Evolutionary conservation across 2,329 filamentous ascomycete genomes (phyloP), one percentile per base, ranked within the genome.

Genomic region (Clonostachys solani): DNA sequence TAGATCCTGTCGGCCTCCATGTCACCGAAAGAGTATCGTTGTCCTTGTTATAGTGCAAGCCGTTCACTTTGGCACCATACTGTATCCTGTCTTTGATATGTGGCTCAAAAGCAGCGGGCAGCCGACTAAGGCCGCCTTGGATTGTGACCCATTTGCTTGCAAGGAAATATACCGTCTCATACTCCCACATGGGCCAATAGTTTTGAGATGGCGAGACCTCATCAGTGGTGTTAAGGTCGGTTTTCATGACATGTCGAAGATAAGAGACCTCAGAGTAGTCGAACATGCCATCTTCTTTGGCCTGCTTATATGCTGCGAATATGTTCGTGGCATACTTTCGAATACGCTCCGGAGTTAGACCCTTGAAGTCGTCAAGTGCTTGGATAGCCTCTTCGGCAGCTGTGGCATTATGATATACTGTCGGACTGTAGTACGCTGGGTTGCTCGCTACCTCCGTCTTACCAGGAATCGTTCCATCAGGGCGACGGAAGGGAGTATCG

Each of bases 41-140:
- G 84, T 74, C 49, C 40, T 47, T 38, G 18, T 47, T 43, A 59
- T 73, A 84, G n/a, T 69, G 56, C 29, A 86, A 65, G 1, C 76
- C 75, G 49, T 78, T 71, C 29, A 88, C 69, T 42, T 75, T 77
- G 38, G 75, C 74, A 47, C 76, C 71, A 49, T 85, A 74, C 2
- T 74, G 76, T 1, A 81, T 77, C 35, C 74, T 71, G 37, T 80
- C 74, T 44, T 75, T 65, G 3, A 87, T 75, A 18, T 80, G 72
- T 0, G 84, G 84, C 12, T 73, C 69, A 63, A 87, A 86, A 1
- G 84, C 79, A 0, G 68, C 61, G 0, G 84, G 83, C 0, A 89
- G 73, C 13, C 52, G 54, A 17, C 42, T 47, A 23, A 40, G 38
- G 40, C 40, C 40, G 18, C 40, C 40, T 17, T 19, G 13, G 40